Evolutionary conservation across 306 rosid genomes (phyloP).

Genomic region (Lathyrus tuberosus): DNA sequence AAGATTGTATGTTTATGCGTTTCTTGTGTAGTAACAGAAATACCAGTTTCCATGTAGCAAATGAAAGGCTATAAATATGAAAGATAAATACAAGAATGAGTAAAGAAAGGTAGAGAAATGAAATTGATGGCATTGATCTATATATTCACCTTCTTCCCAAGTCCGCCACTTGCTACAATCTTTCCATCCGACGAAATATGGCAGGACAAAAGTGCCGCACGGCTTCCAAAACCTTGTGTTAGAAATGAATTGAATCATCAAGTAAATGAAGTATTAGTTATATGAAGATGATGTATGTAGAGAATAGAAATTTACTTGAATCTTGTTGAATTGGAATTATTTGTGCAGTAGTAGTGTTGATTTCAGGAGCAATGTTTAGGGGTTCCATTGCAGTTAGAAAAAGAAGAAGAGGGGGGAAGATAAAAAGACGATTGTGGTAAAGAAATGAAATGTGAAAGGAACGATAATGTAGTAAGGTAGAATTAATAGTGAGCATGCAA

Average conservation of each 20-base stretch:
- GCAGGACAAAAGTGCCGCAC: background rate
- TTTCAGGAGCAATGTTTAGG: background rate
- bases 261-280: too few relatives aligned
- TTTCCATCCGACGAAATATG: slow-evolving; percentile 24
- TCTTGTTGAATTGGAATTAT: background rate
- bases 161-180: slow-evolving; percentile 18
- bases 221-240: slow-evolving; percentile 1
- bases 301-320: slow-evolving; percentile 7
- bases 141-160: too few relatives aligned
- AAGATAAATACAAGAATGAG: background rate
- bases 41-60: background rate
- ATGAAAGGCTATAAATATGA: slow-evolving; percentile 5
- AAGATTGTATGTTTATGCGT: background rate
- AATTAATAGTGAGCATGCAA: too few relatives aligned
- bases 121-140: background rate
- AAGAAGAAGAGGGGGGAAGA: too few relatives aligned
- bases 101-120: too few relatives aligned
- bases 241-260: background rate
- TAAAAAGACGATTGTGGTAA: too few relatives aligned
- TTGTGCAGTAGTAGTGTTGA: background rate
- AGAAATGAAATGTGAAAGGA: too few relatives aligned
- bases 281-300: too few relatives aligned
- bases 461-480: too few relatives aligned
- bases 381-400: background rate
- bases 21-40: background rate